Evolutionary conservation across 1,284 basidiomycete species (phyloP).

Genomic region (Trametes pubescens): DNA sequence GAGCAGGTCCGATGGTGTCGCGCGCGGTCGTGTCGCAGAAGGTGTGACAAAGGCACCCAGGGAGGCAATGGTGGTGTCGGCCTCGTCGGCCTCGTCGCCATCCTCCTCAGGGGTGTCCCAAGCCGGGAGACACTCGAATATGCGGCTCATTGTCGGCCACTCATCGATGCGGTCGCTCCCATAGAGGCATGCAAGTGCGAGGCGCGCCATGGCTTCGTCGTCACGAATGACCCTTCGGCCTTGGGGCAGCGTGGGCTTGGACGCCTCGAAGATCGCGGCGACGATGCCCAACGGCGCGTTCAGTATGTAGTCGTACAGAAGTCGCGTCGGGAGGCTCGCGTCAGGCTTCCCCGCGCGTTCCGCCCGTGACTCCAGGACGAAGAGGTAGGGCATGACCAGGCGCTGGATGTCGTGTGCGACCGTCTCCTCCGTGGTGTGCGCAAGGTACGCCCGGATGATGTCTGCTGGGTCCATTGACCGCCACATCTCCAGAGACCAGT

Average conservation of each 20-base stretch:
- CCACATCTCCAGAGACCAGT: constrained; percentile 85
- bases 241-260: constrained; percentile 83
- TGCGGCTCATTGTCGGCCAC: constrained; percentile 86
- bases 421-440: constrained; percentile 68
- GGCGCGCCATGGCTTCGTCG: constrained; percentile 83
- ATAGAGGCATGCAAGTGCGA: constrained; percentile 91
- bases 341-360: constrained; percentile 82
- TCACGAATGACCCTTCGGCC: constrained; percentile 78
- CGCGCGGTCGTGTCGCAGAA: constrained; percentile 64
- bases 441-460: constrained; percentile 79
- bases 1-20: constrained; percentile 76
- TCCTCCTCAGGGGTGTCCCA: constrained; percentile 75
- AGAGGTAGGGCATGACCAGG: constrained; percentile 90
- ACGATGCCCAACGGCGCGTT: constrained; percentile 70
- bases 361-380: constrained; percentile 85
- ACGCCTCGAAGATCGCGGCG: constrained; percentile 85
- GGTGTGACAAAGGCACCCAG: constrained; percentile 84
- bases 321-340: constrained; percentile 62
- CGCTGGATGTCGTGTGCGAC: constrained; percentile 76
- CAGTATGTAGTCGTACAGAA: constrained; percentile 83
- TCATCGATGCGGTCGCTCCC: constrained; percentile 75
- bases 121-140: constrained; percentile 94
- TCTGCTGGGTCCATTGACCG: constrained; percentile 66
- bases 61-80: constrained; percentile 81
- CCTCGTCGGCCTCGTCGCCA: constrained; percentile 73